Conservation (phyloP, 805 yeast species). For the Torulaspora microellipsoides region DNA sequence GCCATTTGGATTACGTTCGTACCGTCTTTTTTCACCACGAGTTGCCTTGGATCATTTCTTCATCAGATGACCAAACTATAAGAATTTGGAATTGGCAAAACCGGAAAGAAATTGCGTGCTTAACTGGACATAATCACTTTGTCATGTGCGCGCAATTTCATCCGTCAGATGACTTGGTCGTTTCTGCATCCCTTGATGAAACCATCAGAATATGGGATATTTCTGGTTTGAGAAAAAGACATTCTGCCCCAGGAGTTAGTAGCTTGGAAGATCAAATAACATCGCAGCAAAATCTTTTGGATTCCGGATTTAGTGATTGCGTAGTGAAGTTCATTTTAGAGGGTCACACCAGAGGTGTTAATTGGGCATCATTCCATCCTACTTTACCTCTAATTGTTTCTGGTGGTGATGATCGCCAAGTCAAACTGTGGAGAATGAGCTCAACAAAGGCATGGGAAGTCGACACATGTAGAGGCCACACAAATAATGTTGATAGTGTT, state of each 20-base stretch:
- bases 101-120: conserved; percentile 92
- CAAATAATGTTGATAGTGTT: conserved; percentile 84
- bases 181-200: conserved; percentile 93
- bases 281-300: conserved; percentile 66
- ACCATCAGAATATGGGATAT: conserved; percentile 99
- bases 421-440: conserved; percentile 96
- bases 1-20: conserved; percentile 93
- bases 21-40: conserved; percentile 93
- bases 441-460: conserved; percentile 99
- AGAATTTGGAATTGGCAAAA: conserved; percentile 99
- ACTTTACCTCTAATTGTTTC: conserved; percentile 91
- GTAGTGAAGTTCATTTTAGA: conserved; percentile 92
- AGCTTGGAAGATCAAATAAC: conserved; percentile 42
- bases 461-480: conserved; percentile 97
- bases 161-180: conserved; percentile 89
- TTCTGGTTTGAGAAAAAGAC: conserved; percentile 88
- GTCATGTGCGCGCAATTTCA: conserved; percentile 98
- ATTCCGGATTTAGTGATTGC: conserved; percentile 94
- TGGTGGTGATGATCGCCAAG: conserved; percentile 93
- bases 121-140: conserved; percentile 97
- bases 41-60: conserved; percentile 94
- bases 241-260: conserved; percentile 69
- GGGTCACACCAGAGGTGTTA: conserved; percentile 98
- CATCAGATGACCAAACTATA: conserved; percentile 97
- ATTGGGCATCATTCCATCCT: conserved; percentile 98